Evolutionary conservation across 2,329 filamentous ascomycete genomes (phyloP).

Genomic region (Cordyceps cicadae): DNA sequence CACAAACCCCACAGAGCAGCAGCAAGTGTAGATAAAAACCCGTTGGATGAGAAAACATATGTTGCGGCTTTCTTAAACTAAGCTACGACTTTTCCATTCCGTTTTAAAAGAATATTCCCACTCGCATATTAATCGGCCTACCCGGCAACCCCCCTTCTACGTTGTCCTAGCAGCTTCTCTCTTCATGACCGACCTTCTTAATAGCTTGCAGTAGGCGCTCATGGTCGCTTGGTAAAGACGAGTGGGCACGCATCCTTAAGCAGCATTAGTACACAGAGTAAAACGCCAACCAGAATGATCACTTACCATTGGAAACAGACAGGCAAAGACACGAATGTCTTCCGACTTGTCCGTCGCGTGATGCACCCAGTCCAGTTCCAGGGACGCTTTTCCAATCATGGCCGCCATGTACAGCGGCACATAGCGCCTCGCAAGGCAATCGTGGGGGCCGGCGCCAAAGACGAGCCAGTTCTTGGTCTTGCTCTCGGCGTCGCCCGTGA

Average conservation of each 20-base stretch:
- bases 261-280: background rate
- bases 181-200: too few species aligned
- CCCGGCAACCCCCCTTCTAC: too few species aligned
- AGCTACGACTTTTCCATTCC: too few species aligned
- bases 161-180: too few species aligned
- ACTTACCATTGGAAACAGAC: conserved; percentile 39
- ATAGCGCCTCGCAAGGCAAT: conserved; percentile 41
- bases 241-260: conserved; percentile 28
- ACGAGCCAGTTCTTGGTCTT: conserved; percentile 48
- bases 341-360: conserved; percentile 39
- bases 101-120: too few species aligned
- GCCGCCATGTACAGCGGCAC: conserved; percentile 41
- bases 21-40: too few species aligned
- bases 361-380: conserved; percentile 43
- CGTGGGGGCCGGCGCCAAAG: conserved; percentile 42
- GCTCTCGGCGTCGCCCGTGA: conserved; percentile 39
- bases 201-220: background rate
- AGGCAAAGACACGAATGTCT: conserved; percentile 43
- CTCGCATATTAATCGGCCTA: too few species aligned
- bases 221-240: conserved; percentile 25
- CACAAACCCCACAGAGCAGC: too few species aligned
- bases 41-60: too few species aligned
- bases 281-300: background rate
- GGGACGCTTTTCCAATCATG: conserved; percentile 44
- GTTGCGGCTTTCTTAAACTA: too few species aligned